These are phyloP conservation scores for Hypoxylon sp. DNA, from an alignment of 2,329 filamentous ascomycete species.

Conservation along the genomic window DNA sequence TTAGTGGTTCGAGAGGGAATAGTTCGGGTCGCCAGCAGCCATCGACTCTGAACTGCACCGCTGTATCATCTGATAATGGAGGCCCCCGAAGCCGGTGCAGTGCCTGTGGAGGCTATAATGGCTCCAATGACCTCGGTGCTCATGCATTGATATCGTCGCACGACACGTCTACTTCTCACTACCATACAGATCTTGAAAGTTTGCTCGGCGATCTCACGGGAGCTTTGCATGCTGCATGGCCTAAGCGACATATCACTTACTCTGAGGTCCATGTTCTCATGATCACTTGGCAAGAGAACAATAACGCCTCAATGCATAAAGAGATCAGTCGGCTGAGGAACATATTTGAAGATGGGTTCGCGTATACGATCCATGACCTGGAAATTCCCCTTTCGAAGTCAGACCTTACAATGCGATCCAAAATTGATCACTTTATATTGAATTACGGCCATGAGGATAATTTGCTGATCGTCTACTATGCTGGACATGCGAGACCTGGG, in stretches of 20 bases:
- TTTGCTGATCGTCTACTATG: constrained; percentile 9
- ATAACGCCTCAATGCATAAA: neutral
- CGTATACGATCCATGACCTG: neutral
- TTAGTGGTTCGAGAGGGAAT: too few relatives aligned
- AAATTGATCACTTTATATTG: constrained; percentile 2
- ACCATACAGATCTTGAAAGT: neutral
- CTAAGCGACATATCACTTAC: neutral
- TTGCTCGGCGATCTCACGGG: neutral
- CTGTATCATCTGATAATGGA: too few relatives aligned
- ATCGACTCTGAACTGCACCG: too few relatives aligned
- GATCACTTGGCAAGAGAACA: constrained; percentile 2
- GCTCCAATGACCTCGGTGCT: too few relatives aligned
- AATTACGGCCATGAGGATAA: neutral
- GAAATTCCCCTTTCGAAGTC: neutral
- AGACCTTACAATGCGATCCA: neutral
- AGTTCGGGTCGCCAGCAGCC: too few relatives aligned
- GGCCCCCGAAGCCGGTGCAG: too few relatives aligned
- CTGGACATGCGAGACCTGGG: constrained; percentile 3
- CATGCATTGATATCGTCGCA: too few relatives aligned
- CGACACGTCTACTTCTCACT: neutral
- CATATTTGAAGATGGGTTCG: neutral
- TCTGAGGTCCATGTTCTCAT: constrained; percentile 6
- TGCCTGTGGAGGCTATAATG: too few relatives aligned
- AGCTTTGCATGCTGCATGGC: constrained; percentile 3
- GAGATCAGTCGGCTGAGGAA: neutral